A percentile compares a stretch with the other conserved stretches of the same genome.
These are phyloP conservation scores for Trichocomaceae sp. DNA, from an alignment of 2,329 filamentous ascomycete species.

Conservation along the genomic window DNA sequence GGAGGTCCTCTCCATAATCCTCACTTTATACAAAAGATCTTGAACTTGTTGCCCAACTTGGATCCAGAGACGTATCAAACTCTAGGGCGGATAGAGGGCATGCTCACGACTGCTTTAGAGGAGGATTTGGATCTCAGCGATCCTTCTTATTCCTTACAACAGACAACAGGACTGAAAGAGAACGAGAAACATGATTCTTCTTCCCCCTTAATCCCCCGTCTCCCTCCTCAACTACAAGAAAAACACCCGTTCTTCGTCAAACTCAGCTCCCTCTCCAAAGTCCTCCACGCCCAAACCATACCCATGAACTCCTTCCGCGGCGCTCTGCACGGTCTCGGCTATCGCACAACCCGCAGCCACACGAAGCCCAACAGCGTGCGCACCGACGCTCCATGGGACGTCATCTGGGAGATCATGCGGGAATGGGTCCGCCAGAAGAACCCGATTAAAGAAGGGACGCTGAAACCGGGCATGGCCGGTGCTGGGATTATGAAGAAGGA, in stretches of 20 bases:
- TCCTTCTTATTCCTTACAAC: neutral
- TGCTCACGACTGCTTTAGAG: constrained; percentile 82
- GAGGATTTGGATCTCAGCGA: constrained; percentile 47
- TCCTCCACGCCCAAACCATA: constrained; percentile 72
- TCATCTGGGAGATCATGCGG: constrained; percentile 87
- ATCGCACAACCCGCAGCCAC: constrained; percentile 77
- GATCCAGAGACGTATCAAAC: constrained; percentile 71
- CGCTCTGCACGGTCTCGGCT: constrained; percentile 73
- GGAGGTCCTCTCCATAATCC: constrained; percentile 80
- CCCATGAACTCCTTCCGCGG: constrained; percentile 73
- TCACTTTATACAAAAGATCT: constrained; percentile 71
- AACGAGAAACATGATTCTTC: neutral
- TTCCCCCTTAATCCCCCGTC: constrained; percentile 39
- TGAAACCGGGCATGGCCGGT: constrained; percentile 58
- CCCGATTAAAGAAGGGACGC: constrained; percentile 63
- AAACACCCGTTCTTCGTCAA: constrained; percentile 75
- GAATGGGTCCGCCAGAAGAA: constrained; percentile 81
- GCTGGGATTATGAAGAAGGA: constrained; percentile 57
- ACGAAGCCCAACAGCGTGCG: constrained; percentile 85
- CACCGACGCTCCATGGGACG: constrained; percentile 84
- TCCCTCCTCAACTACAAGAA: constrained; percentile 51
- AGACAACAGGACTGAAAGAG: neutral
- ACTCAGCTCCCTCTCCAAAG: constrained; percentile 65
- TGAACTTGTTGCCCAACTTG: constrained; percentile 62
- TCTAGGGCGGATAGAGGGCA: constrained; percentile 73